phyloP scores from a whole-genome alignment of 2,329 filamentous ascomycete species.

The Colletotrichum tropicale region DNA sequence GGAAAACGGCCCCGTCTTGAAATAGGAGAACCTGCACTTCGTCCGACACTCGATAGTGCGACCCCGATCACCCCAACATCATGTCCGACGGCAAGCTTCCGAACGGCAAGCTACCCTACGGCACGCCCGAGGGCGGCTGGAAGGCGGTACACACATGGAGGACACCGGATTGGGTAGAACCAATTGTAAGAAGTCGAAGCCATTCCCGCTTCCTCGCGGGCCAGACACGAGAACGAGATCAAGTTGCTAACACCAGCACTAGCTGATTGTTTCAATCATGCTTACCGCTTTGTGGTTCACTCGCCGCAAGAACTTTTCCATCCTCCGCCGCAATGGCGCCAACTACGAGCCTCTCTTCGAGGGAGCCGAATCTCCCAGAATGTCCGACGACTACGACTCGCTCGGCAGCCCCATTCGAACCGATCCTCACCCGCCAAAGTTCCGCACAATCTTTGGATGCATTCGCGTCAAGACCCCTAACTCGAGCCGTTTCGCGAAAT shows the following conservation, averaged over 20 bases:
- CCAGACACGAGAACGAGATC: background rate
- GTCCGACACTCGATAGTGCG: background rate
- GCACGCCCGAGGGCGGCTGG: constrained; percentile 26
- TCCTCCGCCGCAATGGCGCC: constrained; percentile 25
- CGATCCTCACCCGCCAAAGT: constrained; percentile 46
- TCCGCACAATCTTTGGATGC: constrained; percentile 53
- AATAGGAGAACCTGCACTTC: background rate
- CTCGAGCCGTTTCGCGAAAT: constrained; percentile 62
- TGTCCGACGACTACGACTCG: constrained; percentile 27
- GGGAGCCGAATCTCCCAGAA: constrained; percentile 24
- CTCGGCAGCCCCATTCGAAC: constrained; percentile 19
- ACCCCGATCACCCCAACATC: background rate
- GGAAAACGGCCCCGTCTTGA: background rate
- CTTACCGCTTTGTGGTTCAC: constrained; percentile 41
- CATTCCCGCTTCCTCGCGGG: background rate
- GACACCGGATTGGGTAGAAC: constrained; percentile 37
- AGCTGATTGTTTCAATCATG: constrained; percentile 42
- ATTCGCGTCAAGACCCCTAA: constrained; percentile 57
- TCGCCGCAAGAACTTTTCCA: constrained; percentile 37
- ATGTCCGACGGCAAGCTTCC: constrained; percentile 16
- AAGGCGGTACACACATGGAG: constrained; percentile 28
- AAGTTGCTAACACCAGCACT: background rate
- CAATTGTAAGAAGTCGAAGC: constrained; percentile 29
- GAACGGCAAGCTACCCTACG: constrained; percentile 12
- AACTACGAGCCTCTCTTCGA: constrained; percentile 26